Evolutionary conservation across 2,329 filamentous ascomycete species (phyloP).

Genomic region (Arthrobotrys musiformis): DNA sequence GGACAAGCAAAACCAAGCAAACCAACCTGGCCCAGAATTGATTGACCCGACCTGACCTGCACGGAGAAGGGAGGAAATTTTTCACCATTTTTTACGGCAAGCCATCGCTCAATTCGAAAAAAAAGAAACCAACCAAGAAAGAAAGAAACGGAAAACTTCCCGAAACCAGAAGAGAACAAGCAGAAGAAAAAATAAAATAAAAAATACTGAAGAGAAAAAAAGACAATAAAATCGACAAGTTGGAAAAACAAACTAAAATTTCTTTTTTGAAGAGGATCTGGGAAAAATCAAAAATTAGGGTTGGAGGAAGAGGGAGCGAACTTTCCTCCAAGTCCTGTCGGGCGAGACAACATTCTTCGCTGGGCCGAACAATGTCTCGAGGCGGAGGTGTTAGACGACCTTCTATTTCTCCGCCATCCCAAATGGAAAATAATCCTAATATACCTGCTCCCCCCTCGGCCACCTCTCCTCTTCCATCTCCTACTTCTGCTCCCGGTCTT

Average conservation of each 20-base stretch:
- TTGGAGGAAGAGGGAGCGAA: constrained; percentile 11
- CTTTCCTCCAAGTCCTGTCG: constrained; percentile 6
- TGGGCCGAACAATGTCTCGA: constrained; percentile 53
- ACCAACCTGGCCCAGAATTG: not conserved
- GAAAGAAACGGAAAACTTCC: not conserved
- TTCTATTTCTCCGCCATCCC: constrained; percentile 49
- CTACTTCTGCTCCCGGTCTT: not conserved
- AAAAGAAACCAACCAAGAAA: not conserved
- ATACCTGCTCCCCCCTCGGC: constrained; percentile 27
- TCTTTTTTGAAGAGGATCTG: not conserved
- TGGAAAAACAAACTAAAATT: not conserved
- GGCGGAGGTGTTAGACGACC: constrained; percentile 49
- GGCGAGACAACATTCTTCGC: constrained; percentile 50
- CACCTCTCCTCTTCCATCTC: constrained; percentile 10
- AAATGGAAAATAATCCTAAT: constrained; percentile 54
- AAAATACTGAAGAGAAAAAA: not conserved
- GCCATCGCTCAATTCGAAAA: not conserved
- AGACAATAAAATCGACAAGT: not conserved
- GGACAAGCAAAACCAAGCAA: no score
- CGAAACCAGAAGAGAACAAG: constrained; percentile 3
- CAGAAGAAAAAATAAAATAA: not conserved
- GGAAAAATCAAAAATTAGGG: constrained; percentile 5
- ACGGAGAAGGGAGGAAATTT: constrained; percentile 4
- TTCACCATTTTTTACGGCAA: not conserved
- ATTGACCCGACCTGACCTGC: constrained; percentile 3